These are phyloP conservation scores for Dothidotthia symphoricarpi DNA, from an alignment of 2,329 filamentous ascomycete genomes.

Conservation along the genomic window DNA sequence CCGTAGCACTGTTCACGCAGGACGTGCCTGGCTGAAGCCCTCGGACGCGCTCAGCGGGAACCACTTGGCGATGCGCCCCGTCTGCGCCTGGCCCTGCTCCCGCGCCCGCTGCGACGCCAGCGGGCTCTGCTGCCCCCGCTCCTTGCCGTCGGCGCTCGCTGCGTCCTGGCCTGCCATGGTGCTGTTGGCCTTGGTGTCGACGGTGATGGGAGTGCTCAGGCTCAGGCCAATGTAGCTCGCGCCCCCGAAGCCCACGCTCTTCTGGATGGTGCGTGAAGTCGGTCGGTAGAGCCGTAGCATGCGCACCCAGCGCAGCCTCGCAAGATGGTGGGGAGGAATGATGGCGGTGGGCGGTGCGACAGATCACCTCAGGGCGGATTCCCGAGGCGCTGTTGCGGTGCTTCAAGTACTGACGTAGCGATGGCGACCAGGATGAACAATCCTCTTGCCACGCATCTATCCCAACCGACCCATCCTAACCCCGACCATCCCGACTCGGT, in stretches of 20 bases:
- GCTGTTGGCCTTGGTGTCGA: slow-evolving; percentile 25
- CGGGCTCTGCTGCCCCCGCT: slow-evolving; percentile 46
- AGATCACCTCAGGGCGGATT: slow-evolving; percentile 14
- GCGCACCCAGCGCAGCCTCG: slow-evolving; percentile 39
- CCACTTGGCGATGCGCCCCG: slow-evolving; percentile 46
- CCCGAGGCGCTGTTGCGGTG: slow-evolving; percentile 22
- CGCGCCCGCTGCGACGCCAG: slow-evolving; percentile 50
- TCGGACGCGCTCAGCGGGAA: slow-evolving; percentile 93
- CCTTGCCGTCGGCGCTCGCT: slow-evolving; percentile 18
- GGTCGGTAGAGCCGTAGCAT: slow-evolving; percentile 35
- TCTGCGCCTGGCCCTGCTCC: slow-evolving; percentile 37
- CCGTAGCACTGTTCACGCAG: too few species aligned
- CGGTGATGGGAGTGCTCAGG: slow-evolving; percentile 29
- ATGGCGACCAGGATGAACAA: too few species aligned
- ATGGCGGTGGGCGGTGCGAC: slow-evolving; percentile 30
- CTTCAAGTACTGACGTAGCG: slow-evolving; percentile 23
- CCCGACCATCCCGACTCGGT: too few species aligned
- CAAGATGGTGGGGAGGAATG: slow-evolving; percentile 24
- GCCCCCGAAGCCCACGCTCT: slow-evolving; percentile 32
- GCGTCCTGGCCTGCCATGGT: slow-evolving; percentile 31
- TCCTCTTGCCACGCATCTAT: too few species aligned
- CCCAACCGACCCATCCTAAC: too few species aligned
- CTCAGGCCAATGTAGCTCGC: slow-evolving; percentile 33
- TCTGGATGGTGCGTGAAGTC: slow-evolving; percentile 23
- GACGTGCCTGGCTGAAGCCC: slow-evolving; percentile 54